phyloP scores from a whole-genome alignment of 352 stramenopile genomes.

The Phytophthora tubulina region DNA sequence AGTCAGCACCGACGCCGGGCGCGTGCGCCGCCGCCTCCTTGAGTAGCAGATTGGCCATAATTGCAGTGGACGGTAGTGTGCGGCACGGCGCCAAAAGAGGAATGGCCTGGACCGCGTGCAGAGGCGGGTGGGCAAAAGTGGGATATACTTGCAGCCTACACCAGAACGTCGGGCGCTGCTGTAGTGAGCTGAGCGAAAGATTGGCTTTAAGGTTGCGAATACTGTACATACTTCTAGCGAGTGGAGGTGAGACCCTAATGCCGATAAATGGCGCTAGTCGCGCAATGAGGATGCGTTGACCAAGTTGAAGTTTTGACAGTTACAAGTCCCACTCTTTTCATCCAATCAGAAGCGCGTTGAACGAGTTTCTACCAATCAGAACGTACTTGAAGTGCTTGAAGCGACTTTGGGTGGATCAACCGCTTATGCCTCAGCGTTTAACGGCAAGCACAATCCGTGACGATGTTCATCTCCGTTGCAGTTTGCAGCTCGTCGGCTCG shows the following conservation, averaged over 20 bases:
- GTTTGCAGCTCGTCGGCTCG: too few species aligned
- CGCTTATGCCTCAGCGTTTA: background rate
- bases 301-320: background rate
- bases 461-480: background rate
- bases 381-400: background rate
- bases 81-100: slow-evolving; percentile 20
- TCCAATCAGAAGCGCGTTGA: background rate
- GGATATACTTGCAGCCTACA: background rate
- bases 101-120: slow-evolving; percentile 9
- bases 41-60: slow-evolving; percentile 28
- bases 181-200: too few species aligned
- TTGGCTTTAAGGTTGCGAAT: too few species aligned
- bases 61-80: background rate
- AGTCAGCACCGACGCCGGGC: slow-evolving; percentile 10
- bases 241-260: background rate
- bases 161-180: too few species aligned
- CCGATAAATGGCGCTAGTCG: background rate
- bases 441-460: background rate
- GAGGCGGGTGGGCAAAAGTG: background rate
- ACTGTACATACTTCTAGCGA: background rate
- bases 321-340: background rate
- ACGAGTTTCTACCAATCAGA: background rate
- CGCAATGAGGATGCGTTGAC: background rate
- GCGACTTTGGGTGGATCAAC: background rate
- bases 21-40: slow-evolving; percentile 16